These are phyloP conservation scores for Cantharellus cinnabarinus DNA, from an alignment of 768 basidiomycete genomes.

Conservation along the genomic window DNA sequence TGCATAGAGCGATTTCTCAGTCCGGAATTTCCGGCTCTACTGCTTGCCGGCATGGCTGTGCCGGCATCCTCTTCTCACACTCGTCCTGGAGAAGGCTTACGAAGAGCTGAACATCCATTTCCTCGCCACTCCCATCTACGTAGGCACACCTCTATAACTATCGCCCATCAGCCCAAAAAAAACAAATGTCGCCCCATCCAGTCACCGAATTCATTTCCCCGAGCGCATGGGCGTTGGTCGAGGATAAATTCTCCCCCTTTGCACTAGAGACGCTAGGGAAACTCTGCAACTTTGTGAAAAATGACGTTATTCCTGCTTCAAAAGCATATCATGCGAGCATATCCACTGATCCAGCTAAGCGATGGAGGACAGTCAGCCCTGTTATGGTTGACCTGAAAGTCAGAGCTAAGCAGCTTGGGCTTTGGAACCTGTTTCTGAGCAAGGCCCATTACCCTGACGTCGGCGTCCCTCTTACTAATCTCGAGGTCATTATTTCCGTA, in stretches of 20 bases:
- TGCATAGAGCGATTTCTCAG: too few relatives aligned
- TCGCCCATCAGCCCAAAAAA: not conserved
- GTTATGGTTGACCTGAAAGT: slow-evolving; percentile 67
- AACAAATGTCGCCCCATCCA: slow-evolving; percentile 27
- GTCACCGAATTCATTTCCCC: slow-evolving; percentile 59
- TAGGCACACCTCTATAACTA: not conserved
- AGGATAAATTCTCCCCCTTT: slow-evolving; percentile 81
- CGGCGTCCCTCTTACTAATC: slow-evolving; percentile 78
- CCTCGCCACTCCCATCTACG: not conserved
- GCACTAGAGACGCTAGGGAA: slow-evolving; percentile 74
- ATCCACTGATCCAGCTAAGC: slow-evolving; percentile 44
- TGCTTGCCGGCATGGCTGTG: too few relatives aligned
- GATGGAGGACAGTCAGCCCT: slow-evolving; percentile 74
- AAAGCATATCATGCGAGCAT: slow-evolving; percentile 64
- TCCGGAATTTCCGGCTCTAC: too few relatives aligned
- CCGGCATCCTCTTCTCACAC: too few relatives aligned
- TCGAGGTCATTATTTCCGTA: slow-evolving; percentile 34
- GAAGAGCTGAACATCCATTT: not conserved
- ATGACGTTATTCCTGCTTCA: slow-evolving; percentile 69
- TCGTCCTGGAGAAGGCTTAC: too few relatives aligned
- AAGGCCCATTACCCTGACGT: slow-evolving; percentile 79
- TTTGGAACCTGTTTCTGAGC: slow-evolving; percentile 97
- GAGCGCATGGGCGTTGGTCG: slow-evolving; percentile 78
- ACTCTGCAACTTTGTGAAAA: slow-evolving; percentile 71
- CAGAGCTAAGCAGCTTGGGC: slow-evolving; percentile 69